phyloP scores from a whole-genome alignment of 2,329 filamentous ascomycete genomes.

The Phyllosticta ampelicida region DNA sequence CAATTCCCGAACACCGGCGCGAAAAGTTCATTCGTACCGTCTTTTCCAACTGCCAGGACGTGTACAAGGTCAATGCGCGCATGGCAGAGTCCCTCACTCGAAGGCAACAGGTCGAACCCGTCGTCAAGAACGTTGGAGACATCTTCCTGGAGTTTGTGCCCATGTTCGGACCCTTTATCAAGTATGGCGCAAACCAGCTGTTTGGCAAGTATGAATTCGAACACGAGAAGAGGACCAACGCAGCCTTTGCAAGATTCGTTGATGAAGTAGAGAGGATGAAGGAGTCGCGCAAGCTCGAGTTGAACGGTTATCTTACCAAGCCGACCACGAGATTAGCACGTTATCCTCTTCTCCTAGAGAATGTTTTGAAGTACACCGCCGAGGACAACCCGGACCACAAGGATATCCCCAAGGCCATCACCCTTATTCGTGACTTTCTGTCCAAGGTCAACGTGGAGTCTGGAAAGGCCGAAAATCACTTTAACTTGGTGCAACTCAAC shows the following conservation, averaged over 20 bases:
- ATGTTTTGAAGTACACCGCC: slow-evolving; percentile 82
- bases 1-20: slow-evolving; percentile 76
- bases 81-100: slow-evolving; percentile 82
- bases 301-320: slow-evolving; percentile 97
- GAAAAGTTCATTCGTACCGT: slow-evolving; percentile 90
- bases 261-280: slow-evolving; percentile 94
- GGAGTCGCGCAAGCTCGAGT: slow-evolving; percentile 89
- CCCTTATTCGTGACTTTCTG: slow-evolving; percentile 75
- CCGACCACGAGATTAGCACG: slow-evolving; percentile 89
- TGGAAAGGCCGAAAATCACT: slow-evolving; percentile 94
- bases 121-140: slow-evolving; percentile 84
- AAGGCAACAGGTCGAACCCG: slow-evolving; percentile 78
- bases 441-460: slow-evolving; percentile 87
- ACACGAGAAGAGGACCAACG: slow-evolving; percentile 81
- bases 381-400: slow-evolving; percentile 82
- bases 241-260: slow-evolving; percentile 78
- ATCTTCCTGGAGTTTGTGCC: slow-evolving; percentile 89
- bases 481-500: slow-evolving; percentile 86
- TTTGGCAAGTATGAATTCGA: slow-evolving; percentile 98
- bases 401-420: slow-evolving; percentile 83
- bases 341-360: slow-evolving; percentile 85
- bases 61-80: slow-evolving; percentile 80
- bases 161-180: slow-evolving; percentile 90
- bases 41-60: slow-evolving; percentile 92
- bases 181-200: slow-evolving; percentile 89